Conservation (phyloP, 2,329 filamentous ascomycete genomes). For the Aspergillus fijiensis region DNA sequence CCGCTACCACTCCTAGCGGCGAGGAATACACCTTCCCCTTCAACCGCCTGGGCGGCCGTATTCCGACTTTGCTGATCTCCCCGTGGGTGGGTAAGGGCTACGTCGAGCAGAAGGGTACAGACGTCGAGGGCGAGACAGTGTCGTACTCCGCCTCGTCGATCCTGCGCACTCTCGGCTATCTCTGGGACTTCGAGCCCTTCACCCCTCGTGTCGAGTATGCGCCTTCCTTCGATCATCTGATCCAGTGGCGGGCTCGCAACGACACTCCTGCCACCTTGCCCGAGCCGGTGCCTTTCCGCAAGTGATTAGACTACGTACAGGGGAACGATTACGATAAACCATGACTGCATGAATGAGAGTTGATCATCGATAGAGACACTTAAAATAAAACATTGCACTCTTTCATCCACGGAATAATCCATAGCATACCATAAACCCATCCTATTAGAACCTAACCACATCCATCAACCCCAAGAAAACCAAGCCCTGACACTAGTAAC, state of each 20-base stretch:
- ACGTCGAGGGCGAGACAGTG: constrained; percentile 20
- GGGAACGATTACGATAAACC: not conserved
- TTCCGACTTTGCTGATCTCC: constrained; percentile 33
- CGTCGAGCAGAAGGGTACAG: constrained; percentile 33
- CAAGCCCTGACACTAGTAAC: no score
- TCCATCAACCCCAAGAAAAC: no score
- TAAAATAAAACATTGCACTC: not conserved
- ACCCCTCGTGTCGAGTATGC: constrained; percentile 28
- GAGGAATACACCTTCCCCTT: constrained; percentile 30
- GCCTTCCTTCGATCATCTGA: constrained; percentile 34
- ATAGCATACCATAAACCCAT: no score
- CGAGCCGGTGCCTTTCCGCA: constrained; percentile 12
- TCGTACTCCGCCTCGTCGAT: constrained; percentile 33
- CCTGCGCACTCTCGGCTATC: constrained; percentile 32
- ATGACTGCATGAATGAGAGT: not conserved
- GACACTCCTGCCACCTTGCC: constrained; percentile 27
- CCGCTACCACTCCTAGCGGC: constrained; percentile 28
- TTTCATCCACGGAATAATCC: no score
- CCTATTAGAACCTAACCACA: no score
- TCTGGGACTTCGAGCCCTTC: constrained; percentile 37
- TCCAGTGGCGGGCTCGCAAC: constrained; percentile 17
- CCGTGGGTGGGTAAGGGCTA: constrained; percentile 31
- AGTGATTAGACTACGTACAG: not conserved
- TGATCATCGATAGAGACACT: not conserved
- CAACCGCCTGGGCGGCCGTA: constrained; percentile 30